A percentile compares a stretch with the other conserved stretches of the same genome.
phyloP scores from a whole-genome alignment of 2,329 filamentous ascomycete species.

The Calonectria pteridis region DNA sequence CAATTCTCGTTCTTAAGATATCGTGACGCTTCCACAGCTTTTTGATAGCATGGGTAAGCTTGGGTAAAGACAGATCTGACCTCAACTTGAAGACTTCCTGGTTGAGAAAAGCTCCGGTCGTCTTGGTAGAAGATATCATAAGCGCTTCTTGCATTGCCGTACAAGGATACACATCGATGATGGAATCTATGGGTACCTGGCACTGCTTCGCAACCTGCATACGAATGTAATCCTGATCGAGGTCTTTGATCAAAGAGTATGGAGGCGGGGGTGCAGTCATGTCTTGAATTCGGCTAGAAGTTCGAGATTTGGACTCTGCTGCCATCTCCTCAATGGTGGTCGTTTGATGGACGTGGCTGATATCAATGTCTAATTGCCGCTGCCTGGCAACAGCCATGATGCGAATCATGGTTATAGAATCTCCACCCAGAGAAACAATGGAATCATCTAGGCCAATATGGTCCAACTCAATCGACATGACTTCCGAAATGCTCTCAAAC shows the following conservation, averaged over 20 bases:
- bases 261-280: background rate
- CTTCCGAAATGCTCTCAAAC: background rate
- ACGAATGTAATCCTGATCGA: background rate
- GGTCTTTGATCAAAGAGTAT: background rate
- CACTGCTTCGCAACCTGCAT: background rate
- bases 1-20: background rate
- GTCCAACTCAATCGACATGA: background rate
- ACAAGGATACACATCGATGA: background rate
- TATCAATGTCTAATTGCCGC: background rate
- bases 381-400: background rate
- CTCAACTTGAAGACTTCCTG: background rate
- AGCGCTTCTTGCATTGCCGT: background rate
- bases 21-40: background rate
- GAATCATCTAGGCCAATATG: background rate
- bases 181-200: background rate
- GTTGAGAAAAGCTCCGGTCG: background rate
- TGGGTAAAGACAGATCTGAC: background rate
- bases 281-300: too few species aligned
- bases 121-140: background rate
- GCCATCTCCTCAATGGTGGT: background rate
- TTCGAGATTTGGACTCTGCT: background rate
- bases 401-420: background rate
- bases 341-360: background rate
- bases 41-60: background rate
- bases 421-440: background rate